phyloP scores from a whole-genome alignment of 2,329 filamentous ascomycete genomes.

The Colletotrichum orchidophilum region DNA sequence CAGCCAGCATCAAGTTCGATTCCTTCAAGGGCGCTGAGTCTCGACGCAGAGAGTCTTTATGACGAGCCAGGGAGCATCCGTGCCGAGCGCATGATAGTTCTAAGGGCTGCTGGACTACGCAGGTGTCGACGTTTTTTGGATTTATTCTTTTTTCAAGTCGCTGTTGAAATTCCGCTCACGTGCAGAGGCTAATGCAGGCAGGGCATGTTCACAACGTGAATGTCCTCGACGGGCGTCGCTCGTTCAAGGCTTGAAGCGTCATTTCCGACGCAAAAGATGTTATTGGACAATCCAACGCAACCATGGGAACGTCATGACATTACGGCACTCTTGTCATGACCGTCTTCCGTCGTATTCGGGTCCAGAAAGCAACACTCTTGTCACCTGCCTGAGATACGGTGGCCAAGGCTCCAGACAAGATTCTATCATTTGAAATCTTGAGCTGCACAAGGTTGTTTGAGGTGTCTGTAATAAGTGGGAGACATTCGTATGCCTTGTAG shows the following conservation, averaged over 20 bases:
- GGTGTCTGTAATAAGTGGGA: background rate
- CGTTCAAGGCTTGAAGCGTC: background rate
- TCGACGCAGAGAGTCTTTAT: too few species aligned
- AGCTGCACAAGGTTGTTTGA: background rate
- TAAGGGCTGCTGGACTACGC: too few species aligned
- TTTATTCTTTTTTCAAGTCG: too few species aligned
- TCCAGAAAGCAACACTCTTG: background rate
- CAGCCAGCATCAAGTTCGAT: too few species aligned
- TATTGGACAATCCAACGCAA: background rate
- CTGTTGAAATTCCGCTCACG: too few species aligned
- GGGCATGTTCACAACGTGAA: too few species aligned
- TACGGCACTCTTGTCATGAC: background rate
- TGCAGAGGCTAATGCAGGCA: too few species aligned
- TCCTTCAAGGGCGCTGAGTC: too few species aligned
- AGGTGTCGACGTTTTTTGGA: too few species aligned
- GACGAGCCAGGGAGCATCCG: too few species aligned
- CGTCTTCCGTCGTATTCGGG: background rate
- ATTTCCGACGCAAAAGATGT: background rate
- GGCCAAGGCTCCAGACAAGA: background rate
- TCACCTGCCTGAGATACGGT: background rate
- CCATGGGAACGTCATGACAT: too few species aligned
- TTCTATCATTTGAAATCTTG: background rate
- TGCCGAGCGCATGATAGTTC: too few species aligned
- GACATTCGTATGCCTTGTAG: background rate
- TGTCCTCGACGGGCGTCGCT: background rate